Evolutionary conservation across 805 yeast genomes (phyloP).

Genomic region (Candida manassasensis): DNA sequence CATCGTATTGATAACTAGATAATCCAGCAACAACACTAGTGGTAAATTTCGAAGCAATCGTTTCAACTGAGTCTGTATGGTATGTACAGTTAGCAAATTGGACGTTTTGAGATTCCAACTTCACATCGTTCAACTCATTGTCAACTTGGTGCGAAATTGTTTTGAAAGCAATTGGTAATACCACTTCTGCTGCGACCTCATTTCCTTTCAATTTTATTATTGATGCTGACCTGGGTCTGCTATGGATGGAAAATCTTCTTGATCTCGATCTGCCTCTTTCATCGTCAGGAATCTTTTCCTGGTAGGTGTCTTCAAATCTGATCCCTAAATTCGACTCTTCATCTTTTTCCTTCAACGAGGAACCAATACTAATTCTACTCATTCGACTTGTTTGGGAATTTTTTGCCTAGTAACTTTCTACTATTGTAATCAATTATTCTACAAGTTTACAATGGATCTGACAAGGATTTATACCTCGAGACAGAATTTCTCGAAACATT

Average conservation of each 20-base stretch:
- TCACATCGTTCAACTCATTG: constrained; percentile 12
- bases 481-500: no score
- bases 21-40: constrained; percentile 22
- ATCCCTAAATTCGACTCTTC: constrained; percentile 2
- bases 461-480: no score
- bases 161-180: constrained; percentile 33
- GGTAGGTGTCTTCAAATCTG: constrained; percentile 7
- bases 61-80: constrained; percentile 23
- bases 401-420: no score
- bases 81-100: constrained; percentile 24
- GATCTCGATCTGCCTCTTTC: constrained; percentile 8
- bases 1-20: constrained; percentile 9
- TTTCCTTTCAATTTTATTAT: constrained; percentile 4
- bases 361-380: not conserved
- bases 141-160: constrained; percentile 36
- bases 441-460: no score
- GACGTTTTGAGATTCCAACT: constrained; percentile 9
- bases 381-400: no score
- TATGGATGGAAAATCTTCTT: constrained; percentile 9
- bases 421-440: no score
- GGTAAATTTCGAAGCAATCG: constrained; percentile 18
- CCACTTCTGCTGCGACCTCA: constrained; percentile 18
- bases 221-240: constrained; percentile 3
- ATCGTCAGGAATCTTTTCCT: not conserved
- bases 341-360: not conserved